phyloP scores from a whole-genome alignment of 2,329 filamentous ascomycete genomes.

The Botrytis porri region DNA sequence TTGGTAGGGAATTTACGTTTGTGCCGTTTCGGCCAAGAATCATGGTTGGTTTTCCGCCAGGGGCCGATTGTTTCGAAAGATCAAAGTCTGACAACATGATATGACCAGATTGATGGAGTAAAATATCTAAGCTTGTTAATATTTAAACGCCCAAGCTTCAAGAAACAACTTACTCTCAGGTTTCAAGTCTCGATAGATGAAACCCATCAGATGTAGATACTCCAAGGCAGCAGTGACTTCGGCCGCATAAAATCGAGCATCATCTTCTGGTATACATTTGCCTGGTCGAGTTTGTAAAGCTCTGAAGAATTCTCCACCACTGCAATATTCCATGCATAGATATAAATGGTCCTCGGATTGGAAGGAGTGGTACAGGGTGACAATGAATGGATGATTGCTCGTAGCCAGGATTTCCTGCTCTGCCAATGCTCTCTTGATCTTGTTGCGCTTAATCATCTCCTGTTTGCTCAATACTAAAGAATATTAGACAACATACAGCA shows the following conservation, averaged over 20 bases:
- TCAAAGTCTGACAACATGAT: slow-evolving; percentile 99
- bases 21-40: slow-evolving; percentile 83
- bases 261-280: slow-evolving; percentile 96
- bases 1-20: slow-evolving; percentile 80
- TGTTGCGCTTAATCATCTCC: slow-evolving; percentile 99
- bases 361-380: slow-evolving; percentile 97
- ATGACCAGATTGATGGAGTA: slow-evolving; percentile 97
- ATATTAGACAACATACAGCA: slow-evolving; percentile 25
- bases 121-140: slow-evolving; percentile 68
- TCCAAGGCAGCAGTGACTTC: slow-evolving; percentile 96
- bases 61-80: slow-evolving; percentile 94
- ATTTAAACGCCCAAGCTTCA: slow-evolving; percentile 23
- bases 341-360: slow-evolving; percentile 98
- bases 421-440: slow-evolving; percentile 96
- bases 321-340: slow-evolving; percentile 99
- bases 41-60: slow-evolving; percentile 95
- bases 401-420: slow-evolving; percentile 98
- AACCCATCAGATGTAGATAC: slow-evolving; percentile 97
- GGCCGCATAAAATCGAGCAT: slow-evolving; percentile 93
- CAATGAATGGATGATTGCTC: slow-evolving; percentile 98
- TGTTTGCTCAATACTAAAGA: slow-evolving; percentile 90
- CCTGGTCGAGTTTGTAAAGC: slow-evolving; percentile 93
- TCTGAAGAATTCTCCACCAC: slow-evolving; percentile 96
- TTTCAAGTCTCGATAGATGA: slow-evolving; percentile 97
- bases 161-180: slow-evolving; percentile 74